These are phyloP conservation scores for Aspergillus olivimuriae DNA, from an alignment of 495 filamentous ascomycete genomes.

Conservation along the genomic window DNA sequence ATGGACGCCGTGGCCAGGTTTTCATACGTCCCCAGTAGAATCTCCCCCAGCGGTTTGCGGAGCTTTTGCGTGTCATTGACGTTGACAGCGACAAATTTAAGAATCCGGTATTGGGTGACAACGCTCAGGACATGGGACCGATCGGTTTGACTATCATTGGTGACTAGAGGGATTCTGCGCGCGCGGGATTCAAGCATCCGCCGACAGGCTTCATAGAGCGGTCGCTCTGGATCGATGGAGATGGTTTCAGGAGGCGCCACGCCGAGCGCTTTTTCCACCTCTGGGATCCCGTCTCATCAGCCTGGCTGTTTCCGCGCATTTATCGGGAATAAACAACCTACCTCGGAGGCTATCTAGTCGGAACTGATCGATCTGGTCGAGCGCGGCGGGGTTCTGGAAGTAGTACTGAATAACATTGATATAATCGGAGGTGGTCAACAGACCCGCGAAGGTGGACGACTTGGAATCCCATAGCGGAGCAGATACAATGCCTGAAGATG, in stretches of 20 bases:
- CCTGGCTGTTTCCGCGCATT: neutral
- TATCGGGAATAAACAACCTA: constrained; percentile 25
- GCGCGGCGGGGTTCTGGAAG: constrained; percentile 90
- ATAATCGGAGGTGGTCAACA: constrained; percentile 93
- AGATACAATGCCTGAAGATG: constrained; percentile 80
- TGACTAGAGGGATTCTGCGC: constrained; percentile 88
- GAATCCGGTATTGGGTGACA: constrained; percentile 93
- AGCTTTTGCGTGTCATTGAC: constrained; percentile 84
- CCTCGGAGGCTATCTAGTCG: constrained; percentile 87
- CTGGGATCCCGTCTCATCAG: constrained; percentile 40
- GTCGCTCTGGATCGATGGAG: constrained; percentile 80
- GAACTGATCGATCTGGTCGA: constrained; percentile 89
- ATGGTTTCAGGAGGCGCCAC: constrained; percentile 91
- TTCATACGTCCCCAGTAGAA: constrained; percentile 80
- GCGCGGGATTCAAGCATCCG: constrained; percentile 91
- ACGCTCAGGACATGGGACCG: constrained; percentile 92
- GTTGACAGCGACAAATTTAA: constrained; percentile 98
- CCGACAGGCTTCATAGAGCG: constrained; percentile 91
- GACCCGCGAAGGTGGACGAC: constrained; percentile 85
- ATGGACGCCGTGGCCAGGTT: constrained; percentile 77
- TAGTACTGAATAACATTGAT: constrained; percentile 99
- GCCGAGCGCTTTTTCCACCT: constrained; percentile 89
- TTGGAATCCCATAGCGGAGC: constrained; percentile 97
- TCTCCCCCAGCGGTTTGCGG: constrained; percentile 76
- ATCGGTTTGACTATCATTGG: constrained; percentile 89